Evolutionary conservation across 2,329 filamentous ascomycete genomes (phyloP).

Genomic region (Scedosporium boydii): DNA sequence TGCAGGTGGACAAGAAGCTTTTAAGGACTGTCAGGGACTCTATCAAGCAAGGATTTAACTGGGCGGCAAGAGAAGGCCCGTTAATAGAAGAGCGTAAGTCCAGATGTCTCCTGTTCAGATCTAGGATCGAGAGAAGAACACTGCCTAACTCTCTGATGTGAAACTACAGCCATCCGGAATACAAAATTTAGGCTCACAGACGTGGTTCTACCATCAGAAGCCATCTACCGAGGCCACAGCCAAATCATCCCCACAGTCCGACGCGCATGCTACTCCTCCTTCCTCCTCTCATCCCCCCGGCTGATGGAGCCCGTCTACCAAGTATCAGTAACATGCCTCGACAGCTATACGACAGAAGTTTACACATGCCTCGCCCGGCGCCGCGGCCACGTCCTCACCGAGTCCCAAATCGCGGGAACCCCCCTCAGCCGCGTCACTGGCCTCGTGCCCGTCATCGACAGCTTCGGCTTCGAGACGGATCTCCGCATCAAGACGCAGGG

Average conservation of each 20-base stretch:
- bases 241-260: constrained; percentile 95
- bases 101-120: constrained; percentile 1
- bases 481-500: constrained; percentile 93
- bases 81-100: constrained; percentile 91
- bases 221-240: constrained; percentile 89
- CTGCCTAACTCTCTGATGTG: constrained; percentile 14
- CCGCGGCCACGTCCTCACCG: constrained; percentile 86
- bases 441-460: constrained; percentile 90
- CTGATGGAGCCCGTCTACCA: constrained; percentile 96
- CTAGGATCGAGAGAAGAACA: not conserved
- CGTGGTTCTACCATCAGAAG: constrained; percentile 73
- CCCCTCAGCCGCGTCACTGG: constrained; percentile 88
- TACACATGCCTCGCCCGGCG: constrained; percentile 88
- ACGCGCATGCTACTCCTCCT: constrained; percentile 87
- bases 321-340: constrained; percentile 85
- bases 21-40: constrained; percentile 82
- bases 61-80: constrained; percentile 91
- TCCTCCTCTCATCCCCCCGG: constrained; percentile 91
- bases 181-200: constrained; percentile 96
- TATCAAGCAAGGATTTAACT: constrained; percentile 91
- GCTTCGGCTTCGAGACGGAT: constrained; percentile 96
- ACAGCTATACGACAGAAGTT: constrained; percentile 76
- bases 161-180: constrained; percentile 72
- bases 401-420: constrained; percentile 87
- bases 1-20: constrained; percentile 78